Conservation (phyloP, 139 green algal species). For the Coccomyxa sp. region DNA sequence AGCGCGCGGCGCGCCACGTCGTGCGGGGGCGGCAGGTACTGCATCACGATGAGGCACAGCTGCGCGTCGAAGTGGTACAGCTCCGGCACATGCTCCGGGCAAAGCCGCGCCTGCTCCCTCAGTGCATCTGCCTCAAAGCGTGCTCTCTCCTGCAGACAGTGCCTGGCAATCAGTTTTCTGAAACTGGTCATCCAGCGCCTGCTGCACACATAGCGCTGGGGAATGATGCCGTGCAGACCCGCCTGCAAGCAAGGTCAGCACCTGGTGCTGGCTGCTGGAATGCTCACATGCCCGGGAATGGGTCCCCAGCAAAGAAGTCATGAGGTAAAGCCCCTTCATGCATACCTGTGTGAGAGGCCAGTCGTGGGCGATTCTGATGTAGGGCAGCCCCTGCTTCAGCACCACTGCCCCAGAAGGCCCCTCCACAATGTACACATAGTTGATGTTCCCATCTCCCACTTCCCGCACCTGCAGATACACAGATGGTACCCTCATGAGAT, state of each 20-base stretch:
- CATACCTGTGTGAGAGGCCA: conserved; percentile 93
- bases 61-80: conserved; percentile 56
- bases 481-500: no score
- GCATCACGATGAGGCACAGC: conserved; percentile 65
- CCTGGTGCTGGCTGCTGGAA: no score
- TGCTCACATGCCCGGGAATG: no score
- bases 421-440: conserved; percentile 96
- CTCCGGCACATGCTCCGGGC: conserved; percentile 77
- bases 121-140: conserved; percentile 72
- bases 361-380: conserved; percentile 83
- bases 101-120: conserved; percentile 42
- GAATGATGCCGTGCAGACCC: neutral
- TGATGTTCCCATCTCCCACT: conserved; percentile 98
- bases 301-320: no score
- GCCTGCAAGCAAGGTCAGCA: neutral
- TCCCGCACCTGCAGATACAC: conserved; percentile 49
- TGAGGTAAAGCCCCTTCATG: no score
- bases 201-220: no score
- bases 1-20: conserved; percentile 67
- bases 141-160: conserved; percentile 50
- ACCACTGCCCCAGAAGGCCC: conserved; percentile 65
- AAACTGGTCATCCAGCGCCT: no score
- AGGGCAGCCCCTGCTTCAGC: conserved; percentile 92
- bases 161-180: no score
- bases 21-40: conserved; percentile 83